Evolutionary conservation across 2,329 filamentous ascomycete genomes (phyloP), one percentile per base, ranked within the genome.

Genomic region (Cryphonectria japonica): DNA sequence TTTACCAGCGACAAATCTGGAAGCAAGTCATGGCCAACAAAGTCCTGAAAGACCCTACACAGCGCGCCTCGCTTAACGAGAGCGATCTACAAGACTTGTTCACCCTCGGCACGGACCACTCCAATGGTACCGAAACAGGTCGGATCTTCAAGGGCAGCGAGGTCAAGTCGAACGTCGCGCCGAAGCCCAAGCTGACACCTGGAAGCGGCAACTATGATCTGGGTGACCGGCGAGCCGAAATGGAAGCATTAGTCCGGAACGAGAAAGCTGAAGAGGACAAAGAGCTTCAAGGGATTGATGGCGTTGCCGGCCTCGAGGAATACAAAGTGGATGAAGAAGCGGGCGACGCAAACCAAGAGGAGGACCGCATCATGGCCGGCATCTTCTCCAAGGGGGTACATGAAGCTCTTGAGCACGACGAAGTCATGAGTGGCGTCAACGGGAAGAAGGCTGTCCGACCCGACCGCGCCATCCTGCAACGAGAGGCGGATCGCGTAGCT

Each of bases 1-100:
- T 99, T 41, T 99, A 98, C 74, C 95, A 99, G 80, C 92, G 97
- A 22, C 96, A 99, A 78, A 96, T 99, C 66, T 99, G 97, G 85
- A 99, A 99, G 81, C 95, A 98, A 76, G 98, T 98, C 78, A 86
- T 99, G 73, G 96, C 94, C 3, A 97, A 98, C 82, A 98, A 98
- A 80, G 95, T 99, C 8, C 81, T 99, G 66, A 95, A 93, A 76
- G 95, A 99, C 76, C 94, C 96, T 0, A 97, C 97, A 77, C 95
- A 98, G 80, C 90, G 93, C 32, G 93, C 96, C 74, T 94, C 92
- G 0, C 97, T 98, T 79, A 93, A 97, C 71, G 86, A 97, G 76
- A 92, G 91, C 71, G 95, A 98, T 77, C 83, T 99, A 22, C 93
- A 98, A 75, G 95, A 99, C 78, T 86, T 99, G 0, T 99, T 99